Base-by-base conservation (phyloP, 2,329 filamentous ascomycete genomes). In the Corinectria fuckeliana region DNA sequence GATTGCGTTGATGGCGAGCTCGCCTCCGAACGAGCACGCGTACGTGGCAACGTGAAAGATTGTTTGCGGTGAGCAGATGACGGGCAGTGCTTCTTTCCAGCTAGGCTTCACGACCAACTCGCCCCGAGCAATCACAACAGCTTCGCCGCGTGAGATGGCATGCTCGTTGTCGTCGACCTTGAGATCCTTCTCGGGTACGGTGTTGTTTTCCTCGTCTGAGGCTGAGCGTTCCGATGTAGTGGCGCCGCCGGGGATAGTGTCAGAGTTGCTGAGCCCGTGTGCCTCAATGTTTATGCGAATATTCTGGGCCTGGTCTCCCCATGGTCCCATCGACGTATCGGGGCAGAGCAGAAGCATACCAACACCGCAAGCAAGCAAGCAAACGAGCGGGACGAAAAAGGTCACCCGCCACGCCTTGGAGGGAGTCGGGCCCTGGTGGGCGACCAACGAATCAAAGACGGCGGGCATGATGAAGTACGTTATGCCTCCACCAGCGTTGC, bases 401-500 rank as follows among this genome's bases (percentile, higher is more conserved):
- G 92, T 85, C 1, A 96, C 86, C 23, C 93, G 86, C 93, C 93
- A 97, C 2, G 93, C 90, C 34, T 87, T 83, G 67, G 91, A 87
- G 2, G 86, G 77, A 1, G 81, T 78, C 54, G 94, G 80, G 6
- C 87, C 85, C 48, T 82, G 81, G 1, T 82, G 71, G 6, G 77
- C 70, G 20, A 91, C 84, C 20, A 96, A 81, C 0, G 90, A 91
- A 75, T 96, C 90, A 76, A 90, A 95, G 57, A 97, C 88, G 5
- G 91, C 91, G 2, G 93, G 93, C 92, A 97, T 96, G 68, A 94
- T 85, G 75, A 96, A 96, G 79, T 96, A 96, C 2, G 93, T 96
- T 66, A 96, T 90, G 56, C 93, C 93, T 63, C 93, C 93, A 58
- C 93, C 93, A 23, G 91, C 85, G 69, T 96, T 97, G 50, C 93